Evolutionary conservation across 2,329 filamentous ascomycete genomes (phyloP), one percentile per base, ranked within the genome.

Genomic region (Fusarium multiceps): DNA sequence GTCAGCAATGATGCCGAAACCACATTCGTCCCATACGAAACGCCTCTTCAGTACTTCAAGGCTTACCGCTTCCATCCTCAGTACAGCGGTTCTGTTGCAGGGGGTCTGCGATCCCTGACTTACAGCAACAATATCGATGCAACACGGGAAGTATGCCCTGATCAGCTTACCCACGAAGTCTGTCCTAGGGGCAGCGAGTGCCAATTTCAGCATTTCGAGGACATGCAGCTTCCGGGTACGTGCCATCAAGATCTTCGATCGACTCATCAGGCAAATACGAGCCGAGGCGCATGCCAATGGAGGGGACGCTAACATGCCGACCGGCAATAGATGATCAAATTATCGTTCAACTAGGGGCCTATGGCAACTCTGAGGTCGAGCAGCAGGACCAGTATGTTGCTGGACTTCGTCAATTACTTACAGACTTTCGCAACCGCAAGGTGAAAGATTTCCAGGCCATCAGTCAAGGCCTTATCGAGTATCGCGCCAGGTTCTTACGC

Each of bases 91-190:
- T 83, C 88, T 59, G 89, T 97, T 60, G 78, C 88, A 59, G 91
- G 90, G 67, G 95, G 95, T 45, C 91, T 94, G 77, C 90, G 92
- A 77, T 98, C 96, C 69, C 86, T 97, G 83, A 98, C 94, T 45
- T 98, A 95, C 82, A 98, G 93, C 82, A 93, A 97, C 80, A 91
- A 90, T 73, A 97, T 99, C 80, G 90, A 98, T 78, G 85, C 90
- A 25, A 85, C 88, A 65, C 90, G 87, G 73, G 87, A 88, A 66
- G 77, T 98, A 50, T 99, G 96, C 80, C 90, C 89, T 40, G 91
- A 88, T 74, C 93, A 97, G 79, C 82, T 92, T 68, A 84, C 86
- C 49, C 90, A 89, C 55, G 89, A 89, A 65, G 83, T 85, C 71
- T 98, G 96, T 69, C 80, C 86, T 30, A 90, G 91, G 72, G 92